Base-by-base conservation (phyloP, 805 yeast species). In the Kluyveromyces starmeri region DNA sequence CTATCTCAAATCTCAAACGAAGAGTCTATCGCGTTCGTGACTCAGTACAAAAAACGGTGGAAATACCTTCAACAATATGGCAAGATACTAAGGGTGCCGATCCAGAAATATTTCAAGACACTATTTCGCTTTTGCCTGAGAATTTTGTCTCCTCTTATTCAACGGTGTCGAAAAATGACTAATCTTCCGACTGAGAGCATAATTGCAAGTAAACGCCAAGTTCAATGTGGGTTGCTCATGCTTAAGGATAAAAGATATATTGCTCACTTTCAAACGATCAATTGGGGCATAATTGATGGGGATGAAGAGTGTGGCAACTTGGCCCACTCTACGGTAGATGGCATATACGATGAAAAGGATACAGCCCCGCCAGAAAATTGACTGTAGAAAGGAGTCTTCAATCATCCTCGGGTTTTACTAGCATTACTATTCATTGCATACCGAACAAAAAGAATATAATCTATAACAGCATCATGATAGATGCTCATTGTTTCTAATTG, bases 181-280 rank as follows among this genome's bases (percentile, higher is more conserved):
- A 13, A 30, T 15, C 14, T 4, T 20, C 16, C 12, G 3, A 26
- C 14, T 9, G 20, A 16, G 4, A 14, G 13, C n/a, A 20, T 14
- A 9, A 16, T 30, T 30, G 26, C 13, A 11, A 30, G 33, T 18
- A 30, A 30, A 18, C 5, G 33, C 8, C 22, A 15, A 22, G 40
- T 49, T 4, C 49, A 46, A 21, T 27, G 47, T 11, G 38, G 38
- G 3, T 26, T 50, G n/a, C 28, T 52, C 14, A 36, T 45, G 9
- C 23, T 42, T 7, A 38, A 45, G 4, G 50, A 52, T 26, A 19
- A 35, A 18, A 42, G 41, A 19, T 28, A 50, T 13, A 40, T 43
- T 14, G 29, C 51, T 3, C 35, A 39, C 15, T 46, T 48, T 28
- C 44, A 47, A 16, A 34, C 39, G 22, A 35, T 37, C 10, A 26